Base-by-base conservation (phyloP, 805 yeast genomes). In the Soucietia sequanensis region DNA sequence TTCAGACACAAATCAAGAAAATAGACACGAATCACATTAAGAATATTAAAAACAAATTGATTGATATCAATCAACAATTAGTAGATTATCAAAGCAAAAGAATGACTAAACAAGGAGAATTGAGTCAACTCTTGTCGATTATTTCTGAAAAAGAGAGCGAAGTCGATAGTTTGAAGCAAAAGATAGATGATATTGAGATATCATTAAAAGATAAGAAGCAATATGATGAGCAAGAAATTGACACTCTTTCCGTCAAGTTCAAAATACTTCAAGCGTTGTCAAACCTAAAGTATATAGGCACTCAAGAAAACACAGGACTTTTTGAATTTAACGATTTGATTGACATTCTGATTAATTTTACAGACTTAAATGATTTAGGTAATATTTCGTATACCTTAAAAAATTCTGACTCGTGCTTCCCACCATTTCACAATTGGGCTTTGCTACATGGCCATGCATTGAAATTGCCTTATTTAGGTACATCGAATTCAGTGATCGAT, bases 231-330 rank as follows among this genome's bases (percentile, higher is more conserved):
- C 33, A 38, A 6, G 66, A 61, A 19, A 41, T 56, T 22, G 41
- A 41, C 15, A 18, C 46, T 10, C 34, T 61, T 17, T 41, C 47
- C 16, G 37, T 45, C 11, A 51, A 46, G 24, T 55, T 54, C 31
- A 43, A 44, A 16, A 27, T 63, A 9, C 37, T 62, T 9, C 65
- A 62, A 38, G 42, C 44, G 4, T 32, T 56, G 10, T 41, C 67
- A 1, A 53, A 55, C 1, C 41, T 63, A 23, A 43, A 43, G 18
- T 58, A 43, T 26, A 18, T 44, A 4, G 27, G 39, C 2, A 36
- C 39, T n/a, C 34, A 42, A 3, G 48, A 34, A 2, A 30, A 21
- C 7, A 35, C 14, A 8, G 23, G 50, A 15, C 8, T 19, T 6
- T 50, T 50, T 23, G 33, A 24, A 13, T 50, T 35, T 33, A 49